Evolutionary conservation across 345 rosid genomes (phyloP).

Genomic region (Linum lewisii): DNA sequence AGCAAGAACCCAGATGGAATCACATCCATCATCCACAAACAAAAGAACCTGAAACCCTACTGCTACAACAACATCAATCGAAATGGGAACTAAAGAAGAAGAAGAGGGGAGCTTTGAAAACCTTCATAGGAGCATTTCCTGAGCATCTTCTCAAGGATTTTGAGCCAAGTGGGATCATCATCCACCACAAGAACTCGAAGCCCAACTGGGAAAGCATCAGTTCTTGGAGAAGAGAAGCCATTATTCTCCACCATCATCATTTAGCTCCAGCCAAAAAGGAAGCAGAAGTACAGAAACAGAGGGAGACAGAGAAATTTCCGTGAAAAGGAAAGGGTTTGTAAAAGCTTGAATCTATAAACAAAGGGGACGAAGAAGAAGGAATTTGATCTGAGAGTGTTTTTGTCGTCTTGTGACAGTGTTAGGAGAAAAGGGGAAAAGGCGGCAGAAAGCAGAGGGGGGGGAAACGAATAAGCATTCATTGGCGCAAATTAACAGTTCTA

Average conservation of each 20-base stretch:
- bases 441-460: conserved; percentile 22
- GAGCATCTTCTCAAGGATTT: conserved; percentile 98
- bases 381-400: conserved; percentile 4
- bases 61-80: too few relatives aligned
- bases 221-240: conserved; percentile 62
- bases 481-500: conserved; percentile 52
- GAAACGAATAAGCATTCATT: conserved; percentile 1
- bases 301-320: neutral
- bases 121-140: conserved; percentile 92
- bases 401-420: neutral
- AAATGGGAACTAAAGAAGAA: neutral
- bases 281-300: neutral
- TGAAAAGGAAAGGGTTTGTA: neutral
- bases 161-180: conserved; percentile 92
- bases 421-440: conserved; percentile 13
- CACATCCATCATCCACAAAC: conserved; percentile 4
- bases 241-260: conserved; percentile 33
- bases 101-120: conserved; percentile 14
- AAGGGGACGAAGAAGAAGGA: conserved; percentile 9
- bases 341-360: neutral
- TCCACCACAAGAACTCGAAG: conserved; percentile 95
- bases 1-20: neutral
- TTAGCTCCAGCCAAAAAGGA: neutral
- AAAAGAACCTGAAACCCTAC: neutral
- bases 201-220: conserved; percentile 60